A percentile compares a stretch with the other conserved stretches of the same genome.
Evolutionary conservation across 2,329 filamentous ascomycete genomes (phyloP).

Genomic region (Sclerotinia trifoliorum): DNA sequence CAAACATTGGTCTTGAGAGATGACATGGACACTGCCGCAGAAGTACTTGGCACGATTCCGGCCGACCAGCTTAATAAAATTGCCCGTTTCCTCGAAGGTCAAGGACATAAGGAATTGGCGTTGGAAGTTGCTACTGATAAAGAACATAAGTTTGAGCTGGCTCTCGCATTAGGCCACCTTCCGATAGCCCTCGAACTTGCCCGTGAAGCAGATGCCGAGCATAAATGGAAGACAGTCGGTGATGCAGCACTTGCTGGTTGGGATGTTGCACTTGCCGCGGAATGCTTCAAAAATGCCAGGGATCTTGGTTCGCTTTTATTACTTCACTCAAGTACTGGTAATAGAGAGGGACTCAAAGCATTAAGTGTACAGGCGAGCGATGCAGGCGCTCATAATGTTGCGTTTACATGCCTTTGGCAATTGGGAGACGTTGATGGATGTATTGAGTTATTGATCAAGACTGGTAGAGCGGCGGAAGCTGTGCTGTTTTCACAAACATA

Average conservation of each 20-base stretch:
- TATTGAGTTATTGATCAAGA: slow-evolving; percentile 74
- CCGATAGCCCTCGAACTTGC: slow-evolving; percentile 84
- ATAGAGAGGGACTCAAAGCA: slow-evolving; percentile 69
- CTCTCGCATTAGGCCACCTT: slow-evolving; percentile 77
- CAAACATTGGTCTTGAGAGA: slow-evolving; percentile 92
- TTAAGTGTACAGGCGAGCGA: slow-evolving; percentile 74
- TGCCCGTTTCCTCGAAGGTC: slow-evolving; percentile 92
- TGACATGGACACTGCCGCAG: slow-evolving; percentile 87
- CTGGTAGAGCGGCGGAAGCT: slow-evolving; percentile 78
- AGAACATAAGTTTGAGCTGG: slow-evolving; percentile 95
- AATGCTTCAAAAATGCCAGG: slow-evolving; percentile 89
- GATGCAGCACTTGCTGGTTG: slow-evolving; percentile 84
- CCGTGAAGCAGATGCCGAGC: slow-evolving; percentile 78
- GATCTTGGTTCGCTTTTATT: slow-evolving; percentile 87
- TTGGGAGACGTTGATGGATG: slow-evolving; percentile 79
- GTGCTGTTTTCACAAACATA: slow-evolving; percentile 94
- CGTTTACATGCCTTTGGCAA: slow-evolving; percentile 88
- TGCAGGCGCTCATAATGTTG: slow-evolving; percentile 83
- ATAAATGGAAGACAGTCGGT: slow-evolving; percentile 98
- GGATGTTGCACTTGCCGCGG: slow-evolving; percentile 84
- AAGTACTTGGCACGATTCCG: slow-evolving; percentile 80
- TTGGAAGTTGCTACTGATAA: slow-evolving; percentile 91
- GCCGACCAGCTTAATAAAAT: slow-evolving; percentile 98
- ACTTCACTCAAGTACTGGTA: slow-evolving; percentile 81
- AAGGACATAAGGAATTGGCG: slow-evolving; percentile 94